Percentiles rank a stretch among this genome's conserved stretches.
phyloP scores from a whole-genome alignment of 2,329 filamentous ascomycete species.

The Pseudogymnoascus verrucosus region DNA sequence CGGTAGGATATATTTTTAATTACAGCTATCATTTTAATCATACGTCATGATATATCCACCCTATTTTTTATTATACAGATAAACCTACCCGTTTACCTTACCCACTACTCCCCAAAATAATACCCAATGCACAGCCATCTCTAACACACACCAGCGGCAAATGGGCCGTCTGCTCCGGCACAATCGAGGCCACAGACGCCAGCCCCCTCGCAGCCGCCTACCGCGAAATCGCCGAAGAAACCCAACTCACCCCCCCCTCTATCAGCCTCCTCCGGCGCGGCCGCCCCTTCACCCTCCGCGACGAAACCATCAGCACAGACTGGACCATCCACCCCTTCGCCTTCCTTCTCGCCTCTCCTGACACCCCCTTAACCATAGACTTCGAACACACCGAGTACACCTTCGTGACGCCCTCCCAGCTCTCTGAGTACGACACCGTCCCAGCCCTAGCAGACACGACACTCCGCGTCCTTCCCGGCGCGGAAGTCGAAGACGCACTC shows the following conservation, averaged over 20 bases:
- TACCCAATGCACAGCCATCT: conserved; percentile 12
- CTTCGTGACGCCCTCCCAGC: conserved; percentile 40
- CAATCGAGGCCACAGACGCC: conserved; percentile 45
- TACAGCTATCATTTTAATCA: conserved; percentile 8
- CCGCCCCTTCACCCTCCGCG: conserved; percentile 49
- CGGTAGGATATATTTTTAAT: conserved; percentile 34
- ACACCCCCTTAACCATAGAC: conserved; percentile 43
- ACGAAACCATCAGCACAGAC: conserved; percentile 43
- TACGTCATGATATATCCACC: neutral
- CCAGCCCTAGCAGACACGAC: conserved; percentile 51
- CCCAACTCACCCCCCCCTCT: conserved; percentile 38
- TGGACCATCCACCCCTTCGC: conserved; percentile 59
- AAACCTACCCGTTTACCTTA: neutral
- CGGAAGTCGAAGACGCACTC: conserved; percentile 39
- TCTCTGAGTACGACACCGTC: conserved; percentile 43
- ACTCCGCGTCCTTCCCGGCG: conserved; percentile 43
- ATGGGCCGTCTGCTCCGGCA: conserved; percentile 55
- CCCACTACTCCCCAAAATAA: neutral
- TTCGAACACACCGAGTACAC: conserved; percentile 58
- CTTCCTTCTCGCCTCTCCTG: conserved; percentile 40
- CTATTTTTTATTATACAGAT: conserved; percentile 1
- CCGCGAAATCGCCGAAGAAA: conserved; percentile 57
- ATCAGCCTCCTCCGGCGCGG: conserved; percentile 31
- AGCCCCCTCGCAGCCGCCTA: conserved; percentile 49
- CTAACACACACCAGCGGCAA: conserved; percentile 36